These are phyloP conservation scores for Fusarium floridanum DNA, from an alignment of 2,329 filamentous ascomycete species.

Conservation along the genomic window DNA sequence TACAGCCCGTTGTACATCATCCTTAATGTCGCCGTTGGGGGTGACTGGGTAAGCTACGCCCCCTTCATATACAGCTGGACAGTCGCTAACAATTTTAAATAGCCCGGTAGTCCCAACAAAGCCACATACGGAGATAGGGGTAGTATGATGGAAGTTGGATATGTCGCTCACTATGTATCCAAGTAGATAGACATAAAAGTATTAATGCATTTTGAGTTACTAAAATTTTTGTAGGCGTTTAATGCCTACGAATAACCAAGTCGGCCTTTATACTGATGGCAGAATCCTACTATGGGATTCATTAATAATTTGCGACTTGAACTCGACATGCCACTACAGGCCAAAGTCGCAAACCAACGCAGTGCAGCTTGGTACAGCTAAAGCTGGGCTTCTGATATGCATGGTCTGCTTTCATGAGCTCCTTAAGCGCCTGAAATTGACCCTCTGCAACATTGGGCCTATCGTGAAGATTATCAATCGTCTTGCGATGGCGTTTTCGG, in stretches of 20 bases:
- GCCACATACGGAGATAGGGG: constrained; percentile 60
- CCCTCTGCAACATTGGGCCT: too few species aligned
- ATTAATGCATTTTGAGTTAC: not conserved
- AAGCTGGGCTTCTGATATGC: too few species aligned
- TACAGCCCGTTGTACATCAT: constrained; percentile 65
- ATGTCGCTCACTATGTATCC: constrained; percentile 60
- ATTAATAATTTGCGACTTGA: too few species aligned
- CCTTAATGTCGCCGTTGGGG: constrained; percentile 68
- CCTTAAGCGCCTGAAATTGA: too few species aligned
- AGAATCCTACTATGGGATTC: not conserved
- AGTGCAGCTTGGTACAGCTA: too few species aligned
- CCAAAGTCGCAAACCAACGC: too few species aligned
- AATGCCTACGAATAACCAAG: not conserved
- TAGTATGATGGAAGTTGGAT: constrained; percentile 65
- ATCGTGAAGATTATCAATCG: too few species aligned
- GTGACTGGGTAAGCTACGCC: constrained; percentile 60
- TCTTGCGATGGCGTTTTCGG: too few species aligned
- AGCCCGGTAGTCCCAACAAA: constrained; percentile 64
- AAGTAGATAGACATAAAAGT: constrained; percentile 21
- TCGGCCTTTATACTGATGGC: not conserved
- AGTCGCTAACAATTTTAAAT: constrained; percentile 8
- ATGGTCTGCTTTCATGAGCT: too few species aligned
- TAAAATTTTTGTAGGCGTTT: not conserved
- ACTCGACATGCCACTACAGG: too few species aligned
- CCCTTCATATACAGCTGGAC: not conserved